Conservation (phyloP, 129 eudicot species). For the Rutidosis leptorrhynchoides region DNA sequence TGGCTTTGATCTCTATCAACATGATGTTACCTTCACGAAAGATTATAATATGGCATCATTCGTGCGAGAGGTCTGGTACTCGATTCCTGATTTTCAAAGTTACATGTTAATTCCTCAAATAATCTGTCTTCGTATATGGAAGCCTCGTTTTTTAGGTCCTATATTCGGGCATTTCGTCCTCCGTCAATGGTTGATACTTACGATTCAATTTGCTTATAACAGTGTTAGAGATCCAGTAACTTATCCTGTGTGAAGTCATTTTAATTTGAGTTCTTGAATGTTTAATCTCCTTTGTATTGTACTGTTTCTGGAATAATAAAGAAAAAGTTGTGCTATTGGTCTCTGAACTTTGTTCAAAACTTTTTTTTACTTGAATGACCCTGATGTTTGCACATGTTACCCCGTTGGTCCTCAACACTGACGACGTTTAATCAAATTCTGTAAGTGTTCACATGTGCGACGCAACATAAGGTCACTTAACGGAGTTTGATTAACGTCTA, state of each 20-base stretch:
- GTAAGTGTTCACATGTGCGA: no score
- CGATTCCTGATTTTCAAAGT: conserved; percentile 18
- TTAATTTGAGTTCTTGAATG: neutral
- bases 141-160: conserved; percentile 3
- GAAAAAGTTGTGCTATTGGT: no score
- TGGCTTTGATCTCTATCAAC: neutral
- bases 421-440: no score
- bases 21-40: conserved; percentile 9
- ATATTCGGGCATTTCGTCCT: conserved; percentile 3
- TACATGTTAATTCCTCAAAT: conserved; percentile 18
- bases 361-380: no score
- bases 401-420: no score
- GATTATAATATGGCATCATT: conserved; percentile 3
- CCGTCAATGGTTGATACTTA: conserved; percentile 4
- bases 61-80: neutral
- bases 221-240: conserved; percentile 23
- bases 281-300: neutral
- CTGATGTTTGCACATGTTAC: no score
- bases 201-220: conserved; percentile 18
- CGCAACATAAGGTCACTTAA: no score
- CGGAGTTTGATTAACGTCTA: no score
- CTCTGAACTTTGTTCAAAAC: neutral
- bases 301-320: neutral
- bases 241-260: conserved; percentile 1
- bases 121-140: conserved; percentile 24